Conservation (phyloP, 345 rosid species). For the Mallotus nudiflorus region DNA sequence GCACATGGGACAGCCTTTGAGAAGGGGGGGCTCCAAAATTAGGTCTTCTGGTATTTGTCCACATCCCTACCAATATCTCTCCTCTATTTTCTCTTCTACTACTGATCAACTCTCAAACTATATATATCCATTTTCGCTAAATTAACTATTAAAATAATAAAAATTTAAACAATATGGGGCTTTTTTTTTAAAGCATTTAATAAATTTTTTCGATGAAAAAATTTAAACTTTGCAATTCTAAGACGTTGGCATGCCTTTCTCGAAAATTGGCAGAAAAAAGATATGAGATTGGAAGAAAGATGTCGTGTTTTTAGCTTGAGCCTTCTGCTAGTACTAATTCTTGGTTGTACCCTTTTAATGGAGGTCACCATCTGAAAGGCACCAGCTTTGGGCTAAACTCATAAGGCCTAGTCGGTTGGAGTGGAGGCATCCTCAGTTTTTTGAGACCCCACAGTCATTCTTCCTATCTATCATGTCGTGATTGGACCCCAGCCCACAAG, state of each 20-base stretch:
- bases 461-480: conserved; percentile 15
- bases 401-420: conserved; percentile 38
- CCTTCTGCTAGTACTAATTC: too few relatives aligned
- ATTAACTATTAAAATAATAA: too few relatives aligned
- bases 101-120: not conserved
- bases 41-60: conserved; percentile 46
- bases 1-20: conserved; percentile 43
- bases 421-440: conserved; percentile 20
- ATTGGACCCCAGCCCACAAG: conserved; percentile 11
- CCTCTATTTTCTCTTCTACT: not conserved
- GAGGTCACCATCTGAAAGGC: conserved; percentile 34
- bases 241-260: too few relatives aligned
- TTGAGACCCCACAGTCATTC: conserved; percentile 3
- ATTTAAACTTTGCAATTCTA: too few relatives aligned
- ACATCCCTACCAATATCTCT: too few relatives aligned
- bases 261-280: too few relatives aligned
- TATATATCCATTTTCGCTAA: too few relatives aligned
- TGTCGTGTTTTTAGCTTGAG: not conserved
- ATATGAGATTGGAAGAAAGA: conserved; percentile 29
- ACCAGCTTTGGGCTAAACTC: conserved; percentile 26
- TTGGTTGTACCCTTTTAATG: not conserved
- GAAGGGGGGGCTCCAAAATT: conserved; percentile 27
- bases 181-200: too few relatives aligned
- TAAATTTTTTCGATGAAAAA: too few relatives aligned
- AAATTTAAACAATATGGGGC: too few relatives aligned